phyloP scores from a whole-genome alignment of 2,329 filamentous ascomycete genomes.

The Aureobasidium sp. region DNA sequence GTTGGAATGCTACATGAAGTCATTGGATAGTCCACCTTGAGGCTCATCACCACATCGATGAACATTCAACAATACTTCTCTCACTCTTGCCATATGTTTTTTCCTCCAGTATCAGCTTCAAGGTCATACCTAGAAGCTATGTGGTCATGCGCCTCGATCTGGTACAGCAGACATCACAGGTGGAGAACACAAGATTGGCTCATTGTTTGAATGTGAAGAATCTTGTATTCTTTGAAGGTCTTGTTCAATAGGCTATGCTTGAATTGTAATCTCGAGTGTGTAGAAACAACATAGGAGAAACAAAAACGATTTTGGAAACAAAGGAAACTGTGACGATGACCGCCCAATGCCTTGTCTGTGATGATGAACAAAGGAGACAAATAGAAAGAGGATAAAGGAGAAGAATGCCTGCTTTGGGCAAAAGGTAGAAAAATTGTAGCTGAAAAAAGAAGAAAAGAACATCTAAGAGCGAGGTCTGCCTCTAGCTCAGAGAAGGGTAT shows the following conservation, averaged over 20 bases:
- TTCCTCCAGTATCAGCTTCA: neutral
- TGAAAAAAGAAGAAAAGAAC: neutral
- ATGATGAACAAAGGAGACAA: constrained; percentile 3
- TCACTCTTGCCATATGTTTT: neutral
- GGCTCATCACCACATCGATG: too few relatives aligned
- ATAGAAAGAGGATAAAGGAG: neutral
- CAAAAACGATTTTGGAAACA: neutral
- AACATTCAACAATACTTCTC: neutral
- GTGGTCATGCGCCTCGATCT: neutral
- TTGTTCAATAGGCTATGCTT: neutral
- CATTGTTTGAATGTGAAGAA: neutral
- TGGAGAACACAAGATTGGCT: neutral
- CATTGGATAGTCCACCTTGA: neutral
- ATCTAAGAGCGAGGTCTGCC: constrained; percentile 12
- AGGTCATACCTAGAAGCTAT: neutral
- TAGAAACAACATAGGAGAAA: neutral
- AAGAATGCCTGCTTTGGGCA: constrained; percentile 7
- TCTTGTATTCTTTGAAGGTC: neutral
- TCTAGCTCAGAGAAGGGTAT: constrained; percentile 13
- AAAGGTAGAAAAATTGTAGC: neutral
- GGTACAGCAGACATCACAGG: neutral
- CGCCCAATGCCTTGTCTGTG: neutral
- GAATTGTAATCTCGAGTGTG: neutral
- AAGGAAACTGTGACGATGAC: neutral
- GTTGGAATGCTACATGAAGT: too few relatives aligned